Evolutionary conservation across 768 basidiomycete species (phyloP).

Genomic region (Sarcomyxa edulis): DNA sequence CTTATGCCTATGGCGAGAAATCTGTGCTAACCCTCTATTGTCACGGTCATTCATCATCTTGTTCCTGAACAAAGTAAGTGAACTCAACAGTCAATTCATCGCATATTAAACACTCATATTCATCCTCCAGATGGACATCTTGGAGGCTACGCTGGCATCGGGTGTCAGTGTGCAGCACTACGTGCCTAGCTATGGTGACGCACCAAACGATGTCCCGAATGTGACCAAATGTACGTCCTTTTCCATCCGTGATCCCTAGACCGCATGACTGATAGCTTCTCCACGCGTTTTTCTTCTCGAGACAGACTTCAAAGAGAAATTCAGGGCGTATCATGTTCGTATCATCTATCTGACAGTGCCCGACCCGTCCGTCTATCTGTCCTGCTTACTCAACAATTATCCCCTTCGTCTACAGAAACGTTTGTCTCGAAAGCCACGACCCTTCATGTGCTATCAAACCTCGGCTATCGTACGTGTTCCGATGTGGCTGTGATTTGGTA

Average conservation of each 20-base stretch:
- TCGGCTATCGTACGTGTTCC: slow-evolving; percentile 56
- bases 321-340: slow-evolving; percentile 56
- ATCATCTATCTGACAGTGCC: not conserved
- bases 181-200: slow-evolving; percentile 57
- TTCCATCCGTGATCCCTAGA: not conserved
- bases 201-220: slow-evolving; percentile 50
- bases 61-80: slow-evolving; percentile 69
- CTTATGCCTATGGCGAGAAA: slow-evolving; percentile 63
- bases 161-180: slow-evolving; percentile 53
- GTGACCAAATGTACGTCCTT: slow-evolving; percentile 56
- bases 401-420: slow-evolving; percentile 34
- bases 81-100: not conserved
- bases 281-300: slow-evolving; percentile 1
- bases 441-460: slow-evolving; percentile 66
- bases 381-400: slow-evolving; percentile 1
- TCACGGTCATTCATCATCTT: slow-evolving; percentile 60
- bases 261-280: not conserved
- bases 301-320: slow-evolving; percentile 68
- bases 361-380: not conserved
- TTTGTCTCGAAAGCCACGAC: slow-evolving; percentile 48
- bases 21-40: slow-evolving; percentile 61
- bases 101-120: not conserved
- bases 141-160: slow-evolving; percentile 46
- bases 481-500: too few relatives aligned
- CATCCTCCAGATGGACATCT: slow-evolving; percentile 53